A percentile compares a stretch with the other conserved stretches of the same genome.
These are phyloP conservation scores for Kentomonas sorsogonicus DNA, from an alignment of 208 protist genomes.

Conservation along the genomic window DNA sequence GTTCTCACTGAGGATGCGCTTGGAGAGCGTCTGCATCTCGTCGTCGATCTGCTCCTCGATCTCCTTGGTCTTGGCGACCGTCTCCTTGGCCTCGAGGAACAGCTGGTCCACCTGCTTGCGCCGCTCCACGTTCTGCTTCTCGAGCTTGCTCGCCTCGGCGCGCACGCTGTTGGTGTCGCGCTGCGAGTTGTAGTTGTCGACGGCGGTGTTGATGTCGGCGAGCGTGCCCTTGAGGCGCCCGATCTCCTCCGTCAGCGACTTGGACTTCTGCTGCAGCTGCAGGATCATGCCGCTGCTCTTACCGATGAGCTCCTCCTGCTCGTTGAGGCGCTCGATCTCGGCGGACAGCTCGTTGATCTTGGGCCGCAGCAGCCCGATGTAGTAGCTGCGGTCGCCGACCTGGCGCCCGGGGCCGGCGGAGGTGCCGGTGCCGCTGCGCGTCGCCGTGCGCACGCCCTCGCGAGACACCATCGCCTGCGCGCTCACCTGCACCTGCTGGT, in stretches of 20 bases:
- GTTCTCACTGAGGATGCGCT: constrained; percentile 65
- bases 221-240: constrained; percentile 66
- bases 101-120: constrained; percentile 77
- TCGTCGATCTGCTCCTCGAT: constrained; percentile 58
- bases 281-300: constrained; percentile 67
- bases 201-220: constrained; percentile 77
- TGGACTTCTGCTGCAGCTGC: constrained; percentile 77
- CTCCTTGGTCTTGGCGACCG: constrained; percentile 63
- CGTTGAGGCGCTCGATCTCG: constrained; percentile 80
- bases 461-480: constrained; percentile 63
- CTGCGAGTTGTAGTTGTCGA: constrained; percentile 53
- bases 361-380: constrained; percentile 80
- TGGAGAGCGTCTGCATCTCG: constrained; percentile 74
- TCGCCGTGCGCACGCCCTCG: constrained; percentile 81
- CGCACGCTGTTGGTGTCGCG: constrained; percentile 66
- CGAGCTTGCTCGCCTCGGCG: constrained; percentile 60
- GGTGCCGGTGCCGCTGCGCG: constrained; percentile 50
- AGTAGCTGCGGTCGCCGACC: constrained; percentile 88
- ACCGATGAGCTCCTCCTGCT: constrained; percentile 80
- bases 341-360: constrained; percentile 84
- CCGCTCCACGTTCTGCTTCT: constrained; percentile 51
- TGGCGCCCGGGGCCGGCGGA: constrained; percentile 78
- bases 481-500: constrained; percentile 67
- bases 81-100: constrained; percentile 77
- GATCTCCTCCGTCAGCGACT: constrained; percentile 68